phyloP scores from a whole-genome alignment of 805 yeast species.

The Lipomyces spencermartinsiae region DNA sequence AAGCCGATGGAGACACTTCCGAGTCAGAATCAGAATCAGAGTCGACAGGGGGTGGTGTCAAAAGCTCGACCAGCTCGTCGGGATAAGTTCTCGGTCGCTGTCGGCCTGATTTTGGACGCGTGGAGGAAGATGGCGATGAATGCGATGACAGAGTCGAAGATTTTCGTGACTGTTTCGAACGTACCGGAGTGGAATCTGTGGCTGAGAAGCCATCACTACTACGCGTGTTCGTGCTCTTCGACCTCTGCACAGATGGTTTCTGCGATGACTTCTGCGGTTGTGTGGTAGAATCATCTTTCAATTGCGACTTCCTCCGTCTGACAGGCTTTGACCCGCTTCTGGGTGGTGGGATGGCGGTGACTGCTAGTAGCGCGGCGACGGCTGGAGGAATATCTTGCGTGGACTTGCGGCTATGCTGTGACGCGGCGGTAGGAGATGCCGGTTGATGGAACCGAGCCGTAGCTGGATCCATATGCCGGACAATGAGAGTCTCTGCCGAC shows the following conservation, averaged over 20 bases:
- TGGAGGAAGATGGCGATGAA: slow-evolving; percentile 15
- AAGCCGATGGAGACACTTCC: background rate
- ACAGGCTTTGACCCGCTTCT: background rate
- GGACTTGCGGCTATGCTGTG: slow-evolving; percentile 5
- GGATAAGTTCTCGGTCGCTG: slow-evolving; percentile 15
- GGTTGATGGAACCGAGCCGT: background rate
- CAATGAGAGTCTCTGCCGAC: slow-evolving; percentile 28
- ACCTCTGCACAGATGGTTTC: background rate
- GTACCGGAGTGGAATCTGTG: background rate
- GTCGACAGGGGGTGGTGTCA: slow-evolving; percentile 35
- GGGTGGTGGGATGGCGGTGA: slow-evolving; percentile 37
- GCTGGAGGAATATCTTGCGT: slow-evolving; percentile 31
- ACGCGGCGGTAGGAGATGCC: background rate
- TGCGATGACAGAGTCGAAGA: slow-evolving; percentile 1
- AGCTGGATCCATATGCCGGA: slow-evolving; percentile 18
- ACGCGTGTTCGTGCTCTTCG: background rate
- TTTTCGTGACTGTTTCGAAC: background rate
- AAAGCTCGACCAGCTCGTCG: slow-evolving; percentile 29
- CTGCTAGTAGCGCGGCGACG: slow-evolving; percentile 39
- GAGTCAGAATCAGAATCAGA: slow-evolving; percentile 19
- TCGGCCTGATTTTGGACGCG: background rate
- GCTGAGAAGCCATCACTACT: background rate
- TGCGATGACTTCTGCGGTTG: background rate
- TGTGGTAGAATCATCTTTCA: background rate
- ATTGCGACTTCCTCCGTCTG: background rate